These are phyloP conservation scores for Fraxinus pennsylvanica DNA, from an alignment of 257 asterid species.

Conservation along the genomic window DNA sequence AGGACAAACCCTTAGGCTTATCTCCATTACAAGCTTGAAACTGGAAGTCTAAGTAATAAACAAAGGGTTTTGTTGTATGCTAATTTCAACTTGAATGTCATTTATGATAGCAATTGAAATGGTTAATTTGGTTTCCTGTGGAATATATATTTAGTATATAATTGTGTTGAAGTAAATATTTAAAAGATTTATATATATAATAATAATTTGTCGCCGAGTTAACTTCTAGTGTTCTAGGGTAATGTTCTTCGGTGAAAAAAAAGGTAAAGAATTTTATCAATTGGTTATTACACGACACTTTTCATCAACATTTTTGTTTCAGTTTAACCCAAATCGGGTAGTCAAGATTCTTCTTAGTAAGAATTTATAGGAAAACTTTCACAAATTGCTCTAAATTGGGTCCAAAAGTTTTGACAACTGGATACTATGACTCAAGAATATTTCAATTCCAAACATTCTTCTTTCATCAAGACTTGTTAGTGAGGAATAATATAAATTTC, in stretches of 20 bases:
- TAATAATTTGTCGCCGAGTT: background rate
- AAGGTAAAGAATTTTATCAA: too few species aligned
- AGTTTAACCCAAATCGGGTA: too few species aligned
- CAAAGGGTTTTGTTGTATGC: background rate
- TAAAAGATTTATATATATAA: background rate
- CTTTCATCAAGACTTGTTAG: too few species aligned
- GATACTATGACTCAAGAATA: too few species aligned
- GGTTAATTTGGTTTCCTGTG: background rate
- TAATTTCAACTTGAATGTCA: background rate
- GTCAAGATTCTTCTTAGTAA: too few species aligned
- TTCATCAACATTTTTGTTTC: too few species aligned
- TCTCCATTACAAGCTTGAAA: conserved; percentile 41
- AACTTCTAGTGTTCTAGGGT: too few species aligned
- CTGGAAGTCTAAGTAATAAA: background rate
- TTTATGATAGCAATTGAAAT: background rate
- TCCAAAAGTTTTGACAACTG: too few species aligned
- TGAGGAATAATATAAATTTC: too few species aligned
- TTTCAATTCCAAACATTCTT: too few species aligned
- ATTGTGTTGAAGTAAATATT: too few species aligned
- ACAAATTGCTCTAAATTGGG: background rate
- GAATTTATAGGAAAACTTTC: background rate
- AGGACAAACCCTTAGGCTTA: conserved; percentile 37
- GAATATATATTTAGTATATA: background rate
- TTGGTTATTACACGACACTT: too few species aligned
- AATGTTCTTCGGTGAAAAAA: background rate